phyloP scores from a whole-genome alignment of 129 eudicot species.

The Escallonia herrerae region DNA sequence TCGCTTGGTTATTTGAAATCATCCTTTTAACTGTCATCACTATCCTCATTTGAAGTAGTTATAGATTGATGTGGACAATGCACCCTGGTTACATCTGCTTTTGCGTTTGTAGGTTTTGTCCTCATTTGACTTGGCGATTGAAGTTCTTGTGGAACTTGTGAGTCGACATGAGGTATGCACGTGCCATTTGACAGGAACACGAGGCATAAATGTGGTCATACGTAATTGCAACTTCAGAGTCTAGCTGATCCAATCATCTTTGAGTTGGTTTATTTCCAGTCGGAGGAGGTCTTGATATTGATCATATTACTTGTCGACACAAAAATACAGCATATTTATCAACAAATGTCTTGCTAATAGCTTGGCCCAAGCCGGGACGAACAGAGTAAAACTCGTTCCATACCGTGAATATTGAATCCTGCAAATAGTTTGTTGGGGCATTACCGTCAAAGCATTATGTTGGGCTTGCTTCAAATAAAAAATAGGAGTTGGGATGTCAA shows the following conservation, averaged over 20 bases:
- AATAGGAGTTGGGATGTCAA: too few species aligned
- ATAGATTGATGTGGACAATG: conserved; percentile 10
- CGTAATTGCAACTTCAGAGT: not conserved
- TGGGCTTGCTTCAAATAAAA: too few species aligned
- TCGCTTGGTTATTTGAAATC: not conserved
- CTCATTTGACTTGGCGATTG: conserved; percentile 79
- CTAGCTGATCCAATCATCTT: not conserved
- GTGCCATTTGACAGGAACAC: conserved; percentile 10
- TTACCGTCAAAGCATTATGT: too few species aligned
- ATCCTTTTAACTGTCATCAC: too few species aligned
- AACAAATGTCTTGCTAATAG: too few species aligned
- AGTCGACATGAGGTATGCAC: conserved; percentile 76
- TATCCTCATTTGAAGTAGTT: not conserved
- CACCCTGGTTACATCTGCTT: conserved; percentile 13
- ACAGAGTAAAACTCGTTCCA: too few species aligned
- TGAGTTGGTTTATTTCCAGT: not conserved
- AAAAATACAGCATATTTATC: too few species aligned
- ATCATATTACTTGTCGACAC: too few species aligned
- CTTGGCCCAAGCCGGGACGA: too few species aligned
- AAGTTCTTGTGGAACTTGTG: conserved; percentile 86
- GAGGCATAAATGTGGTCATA: not conserved
- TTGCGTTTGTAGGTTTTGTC: conserved; percentile 52
- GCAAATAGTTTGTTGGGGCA: too few species aligned
- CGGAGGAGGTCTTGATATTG: not conserved
- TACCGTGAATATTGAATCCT: too few species aligned